Conservation (phyloP, 2,329 filamentous ascomycete species). For the Colletotrichum spinosum region DNA sequence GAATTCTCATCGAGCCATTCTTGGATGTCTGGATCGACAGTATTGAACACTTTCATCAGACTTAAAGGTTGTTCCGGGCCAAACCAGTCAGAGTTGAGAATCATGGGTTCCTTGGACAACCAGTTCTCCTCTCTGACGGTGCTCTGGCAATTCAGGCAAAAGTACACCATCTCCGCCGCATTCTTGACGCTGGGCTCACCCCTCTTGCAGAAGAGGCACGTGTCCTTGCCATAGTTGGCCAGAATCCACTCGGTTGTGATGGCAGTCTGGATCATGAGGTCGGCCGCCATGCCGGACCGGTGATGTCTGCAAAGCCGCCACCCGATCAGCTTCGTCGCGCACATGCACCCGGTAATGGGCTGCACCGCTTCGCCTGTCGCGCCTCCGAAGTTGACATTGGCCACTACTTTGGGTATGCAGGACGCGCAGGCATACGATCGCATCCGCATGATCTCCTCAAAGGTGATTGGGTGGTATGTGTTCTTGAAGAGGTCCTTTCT, state of each 20-base stretch:
- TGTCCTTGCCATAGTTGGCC: conserved; percentile 38
- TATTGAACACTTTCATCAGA: too few species aligned
- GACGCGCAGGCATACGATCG: conserved; percentile 50
- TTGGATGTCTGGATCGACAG: too few species aligned
- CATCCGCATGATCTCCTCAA: conserved; percentile 45
- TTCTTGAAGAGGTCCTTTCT: conserved; percentile 37
- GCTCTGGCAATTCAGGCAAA: conserved; percentile 49
- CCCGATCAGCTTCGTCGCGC: conserved; percentile 49
- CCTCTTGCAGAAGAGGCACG: conserved; percentile 48
- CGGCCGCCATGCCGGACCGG: conserved; percentile 44
- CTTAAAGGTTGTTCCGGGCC: too few species aligned
- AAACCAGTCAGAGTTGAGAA: too few species aligned
- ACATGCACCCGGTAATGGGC: conserved; percentile 51
- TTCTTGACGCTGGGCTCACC: conserved; percentile 15
- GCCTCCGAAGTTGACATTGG: conserved; percentile 11
- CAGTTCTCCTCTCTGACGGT: conserved; percentile 35
- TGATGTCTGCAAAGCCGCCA: conserved; percentile 50
- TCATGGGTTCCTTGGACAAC: background rate
- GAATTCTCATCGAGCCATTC: too few species aligned
- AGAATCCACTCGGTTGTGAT: conserved; percentile 44
- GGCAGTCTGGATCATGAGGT: conserved; percentile 40
- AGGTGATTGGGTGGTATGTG: conserved; percentile 26
- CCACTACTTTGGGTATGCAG: conserved; percentile 41
- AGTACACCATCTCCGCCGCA: conserved; percentile 42
- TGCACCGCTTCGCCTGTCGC: background rate